phyloP scores from a whole-genome alignment of 306 rosid species.

The Acmispon strigosus region DNA sequence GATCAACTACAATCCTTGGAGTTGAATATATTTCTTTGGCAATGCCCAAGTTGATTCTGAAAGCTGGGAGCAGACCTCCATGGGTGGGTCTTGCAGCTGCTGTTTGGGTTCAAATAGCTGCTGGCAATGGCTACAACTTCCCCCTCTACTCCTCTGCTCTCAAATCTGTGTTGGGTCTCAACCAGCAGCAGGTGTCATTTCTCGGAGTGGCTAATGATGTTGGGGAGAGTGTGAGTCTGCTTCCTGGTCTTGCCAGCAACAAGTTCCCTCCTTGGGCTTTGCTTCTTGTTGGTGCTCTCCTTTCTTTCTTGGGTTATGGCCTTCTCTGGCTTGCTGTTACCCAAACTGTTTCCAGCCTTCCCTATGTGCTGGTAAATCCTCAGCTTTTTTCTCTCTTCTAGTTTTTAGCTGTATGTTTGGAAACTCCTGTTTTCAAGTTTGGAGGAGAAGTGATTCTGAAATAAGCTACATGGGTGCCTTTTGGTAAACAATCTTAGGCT shows the following conservation, averaged over 20 bases:
- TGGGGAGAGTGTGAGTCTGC: slow-evolving; percentile 58
- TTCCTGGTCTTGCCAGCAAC: slow-evolving; percentile 75
- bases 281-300: slow-evolving; percentile 52
- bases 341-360: slow-evolving; percentile 43
- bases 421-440: no score
- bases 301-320: slow-evolving; percentile 69
- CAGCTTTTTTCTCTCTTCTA: not conserved
- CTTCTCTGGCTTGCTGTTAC: slow-evolving; percentile 59
- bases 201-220: slow-evolving; percentile 81
- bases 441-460: no score
- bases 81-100: slow-evolving; percentile 96
- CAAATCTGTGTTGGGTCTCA: slow-evolving; percentile 63
- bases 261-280: slow-evolving; percentile 82
- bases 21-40: not conserved
- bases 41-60: slow-evolving; percentile 43
- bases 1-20: not conserved
- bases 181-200: slow-evolving; percentile 65
- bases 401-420: not conserved
- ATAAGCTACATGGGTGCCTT: no score
- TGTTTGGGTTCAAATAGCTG: slow-evolving; percentile 68
- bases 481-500: no score
- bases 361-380: slow-evolving; percentile 47
- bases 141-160: slow-evolving; percentile 70
- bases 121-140: slow-evolving; percentile 56
- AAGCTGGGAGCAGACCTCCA: slow-evolving; percentile 85